Evolutionary conservation across 108 stramenopile species (phyloP), one percentile per base, ranked within the genome.

Genomic region (Schizochytrium sp.): DNA sequence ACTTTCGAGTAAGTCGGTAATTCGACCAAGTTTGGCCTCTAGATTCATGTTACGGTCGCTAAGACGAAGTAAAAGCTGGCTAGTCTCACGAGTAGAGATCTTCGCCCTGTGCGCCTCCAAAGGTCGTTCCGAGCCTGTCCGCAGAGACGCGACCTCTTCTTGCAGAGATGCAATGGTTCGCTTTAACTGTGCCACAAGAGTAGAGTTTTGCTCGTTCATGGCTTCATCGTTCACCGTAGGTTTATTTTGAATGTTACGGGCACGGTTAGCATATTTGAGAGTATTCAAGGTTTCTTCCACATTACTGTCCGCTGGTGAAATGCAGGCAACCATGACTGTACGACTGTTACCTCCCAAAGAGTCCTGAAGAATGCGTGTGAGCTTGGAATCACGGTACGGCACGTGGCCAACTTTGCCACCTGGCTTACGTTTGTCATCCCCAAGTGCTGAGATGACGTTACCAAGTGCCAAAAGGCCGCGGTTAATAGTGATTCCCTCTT

Each of bases 311-410:
- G 96, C 94, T 3, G 98, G 98, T n/a, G 96, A 96, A 19, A 98
- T 95, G 91, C 97, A 97, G 38, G 96, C 96, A 91, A 97, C 89
- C 91, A 97, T 97, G 1, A 95, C 91, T 10, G 98, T 98, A 76
- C 96, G 95, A 89, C 96, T 95, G 90, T 98, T 98, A 7, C 99
- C 99, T 49, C 99, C 99, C 15, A 99, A 88, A 2, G 97, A 96
- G 94, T 98, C 98, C 87, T 96, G 95, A 72, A 99, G 91, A 42
- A 99, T 90, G 46, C 97, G 93, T n/a, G 98, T 99, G 38, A 99
- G 92, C 89, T 97, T 97, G 38, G 97, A 97, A 89, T 98, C 97
- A 46, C 96, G 90, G 89, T 96, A 96, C 3, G 95, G 95, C 15
- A 96, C 89, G 72, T 95, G 95, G n/a, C 46, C 57, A 17, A 87